Percentiles rank a stretch among this genome's conserved stretches.
Evolutionary conservation across 805 yeast genomes (phyloP).

Genomic region (Monosporozyma unispora): DNA sequence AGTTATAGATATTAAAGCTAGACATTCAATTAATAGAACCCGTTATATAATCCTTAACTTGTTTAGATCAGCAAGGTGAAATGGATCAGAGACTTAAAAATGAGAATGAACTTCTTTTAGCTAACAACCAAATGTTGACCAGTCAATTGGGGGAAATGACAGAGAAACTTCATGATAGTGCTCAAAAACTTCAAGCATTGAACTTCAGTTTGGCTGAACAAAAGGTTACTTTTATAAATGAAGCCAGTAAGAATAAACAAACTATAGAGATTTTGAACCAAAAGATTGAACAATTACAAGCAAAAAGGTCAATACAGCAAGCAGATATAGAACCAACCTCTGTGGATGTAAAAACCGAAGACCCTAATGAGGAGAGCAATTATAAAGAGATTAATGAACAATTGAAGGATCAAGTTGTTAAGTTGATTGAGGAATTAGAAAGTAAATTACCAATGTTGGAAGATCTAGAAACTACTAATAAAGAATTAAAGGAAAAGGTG

Average conservation of each 20-base stretch:
- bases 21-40: too few species aligned
- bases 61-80: too few species aligned
- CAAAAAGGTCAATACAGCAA: background rate
- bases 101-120: background rate
- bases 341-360: background rate
- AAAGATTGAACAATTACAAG: background rate
- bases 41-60: too few species aligned
- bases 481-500: slow-evolving; percentile 36
- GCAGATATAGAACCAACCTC: background rate
- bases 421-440: slow-evolving; percentile 68
- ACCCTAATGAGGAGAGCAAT: background rate
- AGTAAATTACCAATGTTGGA: slow-evolving; percentile 66
- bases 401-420: slow-evolving; percentile 61
- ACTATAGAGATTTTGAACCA: background rate
- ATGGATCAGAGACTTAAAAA: too few species aligned
- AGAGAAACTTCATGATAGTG: background rate
- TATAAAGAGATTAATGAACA: slow-evolving; percentile 9
- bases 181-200: background rate
- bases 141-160: background rate
- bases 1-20: too few species aligned
- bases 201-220: background rate
- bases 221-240: background rate
- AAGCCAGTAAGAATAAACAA: background rate
- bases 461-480: slow-evolving; percentile 54
- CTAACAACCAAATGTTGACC: background rate